phyloP scores from a whole-genome alignment of 208 protist species.

The Trypanosoma grayi region DNA sequence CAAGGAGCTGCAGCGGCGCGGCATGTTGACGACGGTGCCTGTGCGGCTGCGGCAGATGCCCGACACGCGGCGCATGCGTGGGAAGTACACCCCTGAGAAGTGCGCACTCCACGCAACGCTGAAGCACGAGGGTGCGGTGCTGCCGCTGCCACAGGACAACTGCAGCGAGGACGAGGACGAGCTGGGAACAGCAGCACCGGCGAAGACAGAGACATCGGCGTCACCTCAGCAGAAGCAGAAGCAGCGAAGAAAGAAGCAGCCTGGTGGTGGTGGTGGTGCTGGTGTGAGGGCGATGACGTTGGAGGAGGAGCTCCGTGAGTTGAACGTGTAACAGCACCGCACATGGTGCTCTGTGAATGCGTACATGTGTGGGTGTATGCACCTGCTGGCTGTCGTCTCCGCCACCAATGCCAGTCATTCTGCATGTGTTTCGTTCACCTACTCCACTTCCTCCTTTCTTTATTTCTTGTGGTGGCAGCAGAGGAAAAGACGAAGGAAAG shows the following conservation, averaged over 20 bases:
- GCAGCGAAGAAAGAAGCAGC: not conserved
- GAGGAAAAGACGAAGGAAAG: not conserved
- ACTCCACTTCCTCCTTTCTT: constrained; percentile 10
- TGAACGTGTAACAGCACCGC: constrained; percentile 19
- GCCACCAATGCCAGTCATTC: no score
- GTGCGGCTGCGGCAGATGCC: constrained; percentile 69
- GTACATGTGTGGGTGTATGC: no score
- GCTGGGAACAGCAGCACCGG: not conserved
- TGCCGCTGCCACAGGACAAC: not conserved
- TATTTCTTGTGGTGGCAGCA: constrained; percentile 12
- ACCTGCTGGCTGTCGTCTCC: no score
- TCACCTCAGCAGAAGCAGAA: constrained; percentile 16
- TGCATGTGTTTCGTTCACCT: constrained; percentile 2
- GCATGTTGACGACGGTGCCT: constrained; percentile 42
- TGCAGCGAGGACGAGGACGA: not conserved
- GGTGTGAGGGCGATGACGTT: not conserved
- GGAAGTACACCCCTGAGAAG: constrained; percentile 75
- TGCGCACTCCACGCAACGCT: constrained; percentile 71
- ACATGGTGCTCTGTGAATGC: no score
- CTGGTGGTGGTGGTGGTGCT: not conserved
- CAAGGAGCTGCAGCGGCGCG: constrained; percentile 60
- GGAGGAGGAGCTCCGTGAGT: constrained; percentile 16
- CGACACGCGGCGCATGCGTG: constrained; percentile 61
- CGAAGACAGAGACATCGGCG: constrained; percentile 10
- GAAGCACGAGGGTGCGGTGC: constrained; percentile 36